Evolutionary conservation across 192 early-diverging fungal genomes (phyloP).

Genomic region (Mortierella hygrophila): DNA sequence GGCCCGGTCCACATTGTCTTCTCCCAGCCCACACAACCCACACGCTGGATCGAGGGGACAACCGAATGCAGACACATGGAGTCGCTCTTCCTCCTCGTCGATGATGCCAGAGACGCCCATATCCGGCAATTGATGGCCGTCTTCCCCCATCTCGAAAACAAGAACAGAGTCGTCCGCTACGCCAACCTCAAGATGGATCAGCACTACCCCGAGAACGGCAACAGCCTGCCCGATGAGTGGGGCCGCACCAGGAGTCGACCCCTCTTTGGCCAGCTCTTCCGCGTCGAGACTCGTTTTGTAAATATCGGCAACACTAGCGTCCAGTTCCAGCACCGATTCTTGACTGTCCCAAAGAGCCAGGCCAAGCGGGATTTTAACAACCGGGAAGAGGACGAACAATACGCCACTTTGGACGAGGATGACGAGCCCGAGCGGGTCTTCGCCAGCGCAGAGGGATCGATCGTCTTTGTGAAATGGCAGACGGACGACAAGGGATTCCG

Average conservation of each 20-base stretch:
- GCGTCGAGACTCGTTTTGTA: conserved; percentile 39
- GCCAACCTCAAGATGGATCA: conserved; percentile 50
- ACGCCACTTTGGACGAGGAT: conserved; percentile 16
- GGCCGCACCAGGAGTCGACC: conserved; percentile 17
- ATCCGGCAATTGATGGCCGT: conserved; percentile 22
- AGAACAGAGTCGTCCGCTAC: conserved; percentile 43
- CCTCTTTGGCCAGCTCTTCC: conserved; percentile 25
- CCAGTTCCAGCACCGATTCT: conserved; percentile 47
- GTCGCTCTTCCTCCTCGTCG: conserved; percentile 37
- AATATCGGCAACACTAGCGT: conserved; percentile 33
- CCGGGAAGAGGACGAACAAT: conserved; percentile 30
- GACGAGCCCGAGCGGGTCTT: conserved; percentile 45
- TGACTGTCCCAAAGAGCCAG: conserved; percentile 41
- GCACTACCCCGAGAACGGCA: conserved; percentile 17
- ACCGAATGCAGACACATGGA: conserved; percentile 47
- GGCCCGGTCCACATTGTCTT: conserved; percentile 32
- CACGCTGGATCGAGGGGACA: conserved; percentile 43
- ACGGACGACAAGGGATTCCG: conserved; percentile 30
- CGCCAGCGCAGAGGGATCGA: conserved; percentile 43
- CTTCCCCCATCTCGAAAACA: conserved; percentile 24
- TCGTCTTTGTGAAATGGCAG: conserved; percentile 48
- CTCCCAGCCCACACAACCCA: conserved; percentile 14
- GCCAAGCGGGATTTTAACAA: conserved; percentile 45
- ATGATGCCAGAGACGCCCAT: conserved; percentile 45
- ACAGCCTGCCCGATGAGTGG: not conserved